Base-by-base conservation (phyloP, 202 grass and related monocot genomes). In the Panicum virgatum region DNA sequence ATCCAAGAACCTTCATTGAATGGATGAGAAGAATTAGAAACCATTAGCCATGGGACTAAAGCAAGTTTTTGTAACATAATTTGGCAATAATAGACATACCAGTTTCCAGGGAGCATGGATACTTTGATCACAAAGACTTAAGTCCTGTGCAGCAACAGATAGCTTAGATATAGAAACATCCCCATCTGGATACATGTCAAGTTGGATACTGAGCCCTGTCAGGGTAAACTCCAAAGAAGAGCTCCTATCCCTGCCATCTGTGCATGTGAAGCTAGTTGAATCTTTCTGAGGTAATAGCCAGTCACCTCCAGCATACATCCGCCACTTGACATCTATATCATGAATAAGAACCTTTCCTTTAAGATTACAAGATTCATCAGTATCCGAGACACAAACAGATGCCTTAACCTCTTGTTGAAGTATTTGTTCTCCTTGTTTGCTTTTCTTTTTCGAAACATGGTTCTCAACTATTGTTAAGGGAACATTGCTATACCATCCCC, bases 31-130 rank as follows among this genome's bases (percentile, higher is more conserved):
- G 18, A 86, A 40, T 67, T 77, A 82, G 54, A 86, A 91, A 77
- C 5, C 80, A 54, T 68, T 76, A 82, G 57, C 39, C 53, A 34
- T 67, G 18, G 25, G 36, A 72, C 15, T 36, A 82, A n/a, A 79
- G 18, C 38, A 79, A 82, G 16, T 73, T 45, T n/a, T n/a, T 25
- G 69, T 14, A 60, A 60, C 12, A 58, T 65, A 88, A 75, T 56
- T 72, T 87, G 66, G 34, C 3, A 19, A 71, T 30, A 30, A 14
- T 83, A 83, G 57, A 36, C 47, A 77, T 96, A 98, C 96, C 91
- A 85, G 87, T 93, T 96, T 99, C 96, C 96, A 99, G 38, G 96
- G 93, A 81, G 96, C 91, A 84, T 91, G 82, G 12, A 37, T 85
- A 89, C 93, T 99, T 73, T 72, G 81, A 57, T 99, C 96, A 87